Base-by-base conservation (phyloP, 306 rosid species). In the Castanopsis chinensis region DNA sequence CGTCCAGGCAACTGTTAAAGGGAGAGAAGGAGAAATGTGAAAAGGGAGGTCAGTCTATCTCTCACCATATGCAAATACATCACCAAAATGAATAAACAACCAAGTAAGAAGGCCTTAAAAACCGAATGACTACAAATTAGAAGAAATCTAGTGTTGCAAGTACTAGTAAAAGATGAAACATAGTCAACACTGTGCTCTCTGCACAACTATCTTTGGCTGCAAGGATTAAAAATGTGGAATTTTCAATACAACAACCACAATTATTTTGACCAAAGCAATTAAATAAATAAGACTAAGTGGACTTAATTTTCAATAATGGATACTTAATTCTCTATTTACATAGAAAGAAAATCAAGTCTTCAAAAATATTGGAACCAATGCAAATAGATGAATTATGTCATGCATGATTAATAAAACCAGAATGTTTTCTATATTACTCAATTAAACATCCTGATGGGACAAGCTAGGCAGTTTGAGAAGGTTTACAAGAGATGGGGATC, bases 1-100 rank as follows among this genome's bases (percentile, higher is more conserved):
- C 96, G 96, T 19, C 97, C 97, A 49, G 94, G 94, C 60, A 94
- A 63, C 98, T 92, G 70, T 71, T 85, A 80, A 77, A 69, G 69
- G 52, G 73, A 72, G 76, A 69, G 71, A 86, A 30, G 41, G 27
- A 77, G 43, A 63, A 87, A 67, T 54, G 79, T 35, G 75, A 49
- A 58, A 67, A 17, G 8, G 21, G 20, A 65, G 71, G 71, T 30
- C 21, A 64, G 52, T 67, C 72, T 32, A 67, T 35, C n/a, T 67
- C 72, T 13, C 71, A 41, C 59, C 41, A 73, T 45, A 70, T 76
- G 27, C 19, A 45, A 37, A 0, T 51, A 71, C 4, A 33, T 63
- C 1, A 33, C 25, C 72, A 67, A n/a, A 33, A 67, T 9, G 52
- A 67, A 33, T 33, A 67, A 33, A 19, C 72, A 67, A 67, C 9